These are phyloP conservation scores for Leucoagaricus sp. DNA, from an alignment of 1,284 basidiomycete genomes.

Conservation along the genomic window DNA sequence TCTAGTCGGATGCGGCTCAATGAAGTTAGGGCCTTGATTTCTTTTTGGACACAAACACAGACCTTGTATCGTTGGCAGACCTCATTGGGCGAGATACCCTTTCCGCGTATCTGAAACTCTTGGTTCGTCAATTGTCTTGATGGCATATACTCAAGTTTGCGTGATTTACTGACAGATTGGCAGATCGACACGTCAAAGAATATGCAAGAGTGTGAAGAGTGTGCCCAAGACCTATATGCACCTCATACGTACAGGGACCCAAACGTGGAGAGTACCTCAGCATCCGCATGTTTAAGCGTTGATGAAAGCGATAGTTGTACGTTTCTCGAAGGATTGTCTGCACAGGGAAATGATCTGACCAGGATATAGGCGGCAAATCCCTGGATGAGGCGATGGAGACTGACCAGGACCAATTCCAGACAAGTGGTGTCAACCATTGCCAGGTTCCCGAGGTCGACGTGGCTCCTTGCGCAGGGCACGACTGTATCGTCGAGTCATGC, in stretches of 20 bases:
- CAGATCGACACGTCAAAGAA: background rate
- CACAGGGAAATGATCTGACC: too few species aligned
- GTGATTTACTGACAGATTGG: background rate
- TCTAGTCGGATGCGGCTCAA: conserved; percentile 19
- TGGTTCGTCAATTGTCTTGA: background rate
- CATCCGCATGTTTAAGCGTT: too few species aligned
- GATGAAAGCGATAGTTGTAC: background rate
- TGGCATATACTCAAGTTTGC: background rate
- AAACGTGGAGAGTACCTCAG: background rate
- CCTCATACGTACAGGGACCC: background rate
- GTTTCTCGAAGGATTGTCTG: too few species aligned
- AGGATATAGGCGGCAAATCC: too few species aligned
- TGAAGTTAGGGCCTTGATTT: background rate
- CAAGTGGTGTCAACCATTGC: conserved; percentile 27
- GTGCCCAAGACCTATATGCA: background rate
- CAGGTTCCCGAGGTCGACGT: conserved; percentile 23
- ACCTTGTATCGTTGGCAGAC: background rate
- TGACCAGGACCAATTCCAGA: too few species aligned
- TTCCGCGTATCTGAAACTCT: background rate
- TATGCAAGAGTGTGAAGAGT: background rate
- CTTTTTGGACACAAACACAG: background rate
- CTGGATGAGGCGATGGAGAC: too few species aligned
- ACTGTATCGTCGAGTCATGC: conserved; percentile 30
- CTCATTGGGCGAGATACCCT: background rate
- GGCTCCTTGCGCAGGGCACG: conserved; percentile 22